phyloP scores from a whole-genome alignment of 1,139 yeast genomes.

The Debaryomyces coudertii region DNA sequence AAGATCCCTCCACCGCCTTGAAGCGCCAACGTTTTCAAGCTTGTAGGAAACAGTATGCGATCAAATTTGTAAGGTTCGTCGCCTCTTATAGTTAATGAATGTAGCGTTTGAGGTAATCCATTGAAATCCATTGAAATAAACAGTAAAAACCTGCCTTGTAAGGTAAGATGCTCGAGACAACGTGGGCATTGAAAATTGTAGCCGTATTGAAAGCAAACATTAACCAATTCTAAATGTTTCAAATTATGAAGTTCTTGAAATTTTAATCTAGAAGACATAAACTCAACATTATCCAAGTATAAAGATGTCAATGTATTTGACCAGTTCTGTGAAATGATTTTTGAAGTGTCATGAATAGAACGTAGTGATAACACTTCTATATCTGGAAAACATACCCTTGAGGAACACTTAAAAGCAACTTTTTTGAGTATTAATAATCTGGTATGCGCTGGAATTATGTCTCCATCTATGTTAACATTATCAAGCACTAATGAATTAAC shows the following conservation, averaged over 20 bases:
- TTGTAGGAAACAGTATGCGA: constrained; percentile 1
- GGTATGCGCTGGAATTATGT: not conserved
- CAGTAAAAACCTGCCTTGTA: constrained; percentile 6
- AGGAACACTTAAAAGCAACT: not conserved
- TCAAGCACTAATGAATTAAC: not conserved
- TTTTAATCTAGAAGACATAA: not conserved
- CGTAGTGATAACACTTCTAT: not conserved
- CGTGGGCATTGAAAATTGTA: constrained; percentile 1
- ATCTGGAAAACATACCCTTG: not conserved
- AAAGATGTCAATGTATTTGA: not conserved
- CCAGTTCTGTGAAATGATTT: not conserved
- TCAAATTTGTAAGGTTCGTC: constrained; percentile 3
- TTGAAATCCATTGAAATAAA: constrained; percentile 5
- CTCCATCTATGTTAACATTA: not conserved
- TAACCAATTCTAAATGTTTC: not conserved
- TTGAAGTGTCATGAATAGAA: not conserved
- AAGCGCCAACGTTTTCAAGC: not conserved
- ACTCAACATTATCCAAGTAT: not conserved
- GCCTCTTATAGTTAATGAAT: not conserved
- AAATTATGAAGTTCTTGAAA: not conserved
- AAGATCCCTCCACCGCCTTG: constrained; percentile 7
- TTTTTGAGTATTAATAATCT: constrained; percentile 1
- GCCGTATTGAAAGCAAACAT: not conserved
- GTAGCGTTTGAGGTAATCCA: not conserved
- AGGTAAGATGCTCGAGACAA: not conserved